Conservation (phyloP, 345 rosid genomes). For the Euphorbia tirucalli region DNA sequence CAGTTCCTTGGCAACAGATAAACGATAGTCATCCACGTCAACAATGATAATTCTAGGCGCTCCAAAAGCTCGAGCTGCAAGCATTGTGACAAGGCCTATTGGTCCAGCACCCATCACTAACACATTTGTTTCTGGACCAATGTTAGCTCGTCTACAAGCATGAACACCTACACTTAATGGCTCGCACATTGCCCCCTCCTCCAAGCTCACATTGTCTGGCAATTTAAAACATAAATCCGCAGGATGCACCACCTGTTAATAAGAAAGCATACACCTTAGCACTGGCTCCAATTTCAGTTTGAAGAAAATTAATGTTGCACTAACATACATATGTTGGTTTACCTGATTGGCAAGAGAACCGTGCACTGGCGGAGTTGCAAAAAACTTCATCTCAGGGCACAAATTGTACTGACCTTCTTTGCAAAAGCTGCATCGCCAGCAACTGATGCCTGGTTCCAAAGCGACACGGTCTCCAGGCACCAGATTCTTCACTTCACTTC, state of each 20-base stretch:
- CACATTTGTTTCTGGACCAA: conserved; percentile 73
- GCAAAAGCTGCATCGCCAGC: conserved; percentile 69
- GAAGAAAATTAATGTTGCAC: too few species aligned
- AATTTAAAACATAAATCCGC: conserved; percentile 80
- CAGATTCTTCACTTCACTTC: conserved; percentile 64
- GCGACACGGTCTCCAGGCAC: conserved; percentile 80
- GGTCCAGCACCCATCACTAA: conserved; percentile 90
- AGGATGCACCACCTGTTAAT: conserved; percentile 80
- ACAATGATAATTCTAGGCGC: conserved; percentile 75
- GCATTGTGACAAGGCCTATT: conserved; percentile 79
- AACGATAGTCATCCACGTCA: conserved; percentile 72
- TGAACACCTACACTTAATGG: conserved; percentile 89
- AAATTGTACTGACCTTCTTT: conserved; percentile 82
- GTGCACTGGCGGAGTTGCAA: conserved; percentile 86
- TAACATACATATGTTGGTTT: not conserved
- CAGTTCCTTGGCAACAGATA: conserved; percentile 73
- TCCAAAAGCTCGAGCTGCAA: conserved; percentile 87
- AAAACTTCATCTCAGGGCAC: conserved; percentile 91
- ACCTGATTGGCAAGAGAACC: conserved; percentile 94
- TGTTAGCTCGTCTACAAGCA: conserved; percentile 78
- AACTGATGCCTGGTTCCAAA: conserved; percentile 88
- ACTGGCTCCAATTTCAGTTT: not conserved
- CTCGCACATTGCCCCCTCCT: conserved; percentile 98
- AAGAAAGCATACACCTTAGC: not conserved
- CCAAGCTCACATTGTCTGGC: conserved; percentile 85